Evolutionary conservation across 805 yeast genomes (phyloP).

Genomic region (Kuraishia borneana): DNA sequence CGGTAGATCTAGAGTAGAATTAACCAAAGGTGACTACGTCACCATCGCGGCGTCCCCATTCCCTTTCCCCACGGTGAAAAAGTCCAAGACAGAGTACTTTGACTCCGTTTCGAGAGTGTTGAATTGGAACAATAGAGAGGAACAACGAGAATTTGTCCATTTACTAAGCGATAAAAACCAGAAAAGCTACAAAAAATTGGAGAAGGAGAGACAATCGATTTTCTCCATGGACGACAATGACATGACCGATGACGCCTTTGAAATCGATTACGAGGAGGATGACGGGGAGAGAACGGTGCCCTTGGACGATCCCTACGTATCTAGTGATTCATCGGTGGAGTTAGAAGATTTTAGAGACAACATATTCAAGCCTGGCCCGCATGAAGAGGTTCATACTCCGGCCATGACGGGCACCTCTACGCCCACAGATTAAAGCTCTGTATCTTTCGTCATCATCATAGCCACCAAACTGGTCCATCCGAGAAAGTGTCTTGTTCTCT

Average conservation of each 20-base stretch:
- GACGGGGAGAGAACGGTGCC: no score
- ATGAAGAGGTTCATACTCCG: conserved; percentile 30
- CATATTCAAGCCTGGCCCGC: conserved; percentile 35
- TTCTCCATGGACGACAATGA: not conserved
- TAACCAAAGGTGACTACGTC: conserved; percentile 75
- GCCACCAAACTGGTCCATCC: conserved; percentile 91
- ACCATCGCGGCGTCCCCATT: conserved; percentile 77
- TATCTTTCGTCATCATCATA: conserved; percentile 69
- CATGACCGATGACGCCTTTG: conserved; percentile 7
- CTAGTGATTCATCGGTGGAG: conserved; percentile 34
- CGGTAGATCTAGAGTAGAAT: conserved; percentile 79
- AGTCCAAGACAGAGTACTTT: conserved; percentile 65
- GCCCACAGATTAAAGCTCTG: no score
- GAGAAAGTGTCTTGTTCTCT: conserved; percentile 79
- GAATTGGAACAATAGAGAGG: conserved; percentile 90
- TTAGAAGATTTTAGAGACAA: conserved; percentile 38
- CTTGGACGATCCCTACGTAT: no score
- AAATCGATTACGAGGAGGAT: conserved; percentile 20
- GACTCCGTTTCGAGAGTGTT: conserved; percentile 78
- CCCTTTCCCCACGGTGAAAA: conserved; percentile 88
- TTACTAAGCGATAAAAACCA: conserved; percentile 46
- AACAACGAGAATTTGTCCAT: conserved; percentile 71
- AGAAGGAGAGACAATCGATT: conserved; percentile 1
- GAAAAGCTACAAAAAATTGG: conserved; percentile 23
- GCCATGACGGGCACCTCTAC: no score